Conservation (phyloP, 192 early-diverging fungal species). For the Podila verticillata region DNA sequence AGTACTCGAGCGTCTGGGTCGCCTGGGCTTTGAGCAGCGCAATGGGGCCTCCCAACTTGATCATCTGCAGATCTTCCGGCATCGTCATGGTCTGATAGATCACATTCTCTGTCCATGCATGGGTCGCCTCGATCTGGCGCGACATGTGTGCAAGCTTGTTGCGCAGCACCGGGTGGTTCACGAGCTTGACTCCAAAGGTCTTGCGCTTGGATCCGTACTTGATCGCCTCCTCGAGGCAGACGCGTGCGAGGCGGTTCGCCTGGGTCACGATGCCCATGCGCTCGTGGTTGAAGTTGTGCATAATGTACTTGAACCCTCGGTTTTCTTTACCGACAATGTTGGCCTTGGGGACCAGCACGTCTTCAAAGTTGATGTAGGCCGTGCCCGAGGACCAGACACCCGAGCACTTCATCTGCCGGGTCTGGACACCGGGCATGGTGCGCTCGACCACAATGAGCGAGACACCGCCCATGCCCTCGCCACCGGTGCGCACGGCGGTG, state of each 20-base stretch:
- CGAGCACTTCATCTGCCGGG: constrained; percentile 83
- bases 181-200: constrained; percentile 87
- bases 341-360: constrained; percentile 85
- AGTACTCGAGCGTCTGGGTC: constrained; percentile 89
- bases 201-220: constrained; percentile 86
- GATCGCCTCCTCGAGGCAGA: constrained; percentile 84
- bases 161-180: constrained; percentile 87
- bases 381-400: constrained; percentile 88
- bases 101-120: constrained; percentile 84
- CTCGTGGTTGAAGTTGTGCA: constrained; percentile 84
- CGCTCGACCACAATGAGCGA: constrained; percentile 79
- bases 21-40: constrained; percentile 86
- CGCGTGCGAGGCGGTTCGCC: constrained; percentile 85
- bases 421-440: constrained; percentile 74
- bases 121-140: constrained; percentile 85
- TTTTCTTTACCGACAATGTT: constrained; percentile 88
- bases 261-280: constrained; percentile 85
- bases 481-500: constrained; percentile 80
- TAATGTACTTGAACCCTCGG: constrained; percentile 80
- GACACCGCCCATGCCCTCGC: constrained; percentile 80
- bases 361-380: constrained; percentile 83
- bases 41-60: constrained; percentile 86
- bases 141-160: constrained; percentile 87
- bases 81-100: constrained; percentile 78
- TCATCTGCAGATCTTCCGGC: constrained; percentile 74